Conservation (phyloP, 2,329 filamentous ascomycete genomes). For the Zelopaecilomyces penicillatus region DNA sequence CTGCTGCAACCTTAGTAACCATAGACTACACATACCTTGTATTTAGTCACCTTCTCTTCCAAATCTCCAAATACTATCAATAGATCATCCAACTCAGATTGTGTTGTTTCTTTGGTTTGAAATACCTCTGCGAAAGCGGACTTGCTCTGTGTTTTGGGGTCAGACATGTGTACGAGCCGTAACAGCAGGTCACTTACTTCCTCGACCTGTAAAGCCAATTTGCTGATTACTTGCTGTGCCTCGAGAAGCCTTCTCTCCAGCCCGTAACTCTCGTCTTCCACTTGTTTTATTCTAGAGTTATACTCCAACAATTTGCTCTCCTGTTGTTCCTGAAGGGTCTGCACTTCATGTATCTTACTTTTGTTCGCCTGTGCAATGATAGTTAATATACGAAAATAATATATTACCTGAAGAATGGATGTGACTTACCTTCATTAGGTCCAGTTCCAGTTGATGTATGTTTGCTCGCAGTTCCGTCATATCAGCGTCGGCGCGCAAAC, state of each 20-base stretch:
- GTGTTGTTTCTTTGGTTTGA: constrained; percentile 53
- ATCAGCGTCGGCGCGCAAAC: constrained; percentile 49
- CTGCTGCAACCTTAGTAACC: background rate
- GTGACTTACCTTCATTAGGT: constrained; percentile 47
- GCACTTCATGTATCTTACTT: constrained; percentile 50
- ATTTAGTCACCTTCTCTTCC: constrained; percentile 66
- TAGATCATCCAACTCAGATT: constrained; percentile 71
- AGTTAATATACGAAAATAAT: background rate
- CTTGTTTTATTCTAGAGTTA: constrained; percentile 14
- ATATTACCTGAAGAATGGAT: background rate
- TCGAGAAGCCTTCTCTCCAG: constrained; percentile 21
- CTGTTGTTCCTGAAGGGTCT: constrained; percentile 38
- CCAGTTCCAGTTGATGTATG: constrained; percentile 53
- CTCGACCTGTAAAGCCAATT: constrained; percentile 15
- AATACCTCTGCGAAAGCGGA: constrained; percentile 36
- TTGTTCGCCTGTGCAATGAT: constrained; percentile 43
- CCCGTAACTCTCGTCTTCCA: constrained; percentile 15
- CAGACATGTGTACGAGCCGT: background rate
- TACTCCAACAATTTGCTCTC: constrained; percentile 31
- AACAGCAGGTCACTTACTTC: constrained; percentile 15
- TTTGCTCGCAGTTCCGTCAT: constrained; percentile 53
- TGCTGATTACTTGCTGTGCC: constrained; percentile 11
- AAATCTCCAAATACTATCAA: constrained; percentile 74
- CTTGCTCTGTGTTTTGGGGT: constrained; percentile 19
- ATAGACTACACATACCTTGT: constrained; percentile 51